These are phyloP conservation scores for Epichloe gansuensis DNA, from an alignment of 2,329 filamentous ascomycete species.

Conservation along the genomic window DNA sequence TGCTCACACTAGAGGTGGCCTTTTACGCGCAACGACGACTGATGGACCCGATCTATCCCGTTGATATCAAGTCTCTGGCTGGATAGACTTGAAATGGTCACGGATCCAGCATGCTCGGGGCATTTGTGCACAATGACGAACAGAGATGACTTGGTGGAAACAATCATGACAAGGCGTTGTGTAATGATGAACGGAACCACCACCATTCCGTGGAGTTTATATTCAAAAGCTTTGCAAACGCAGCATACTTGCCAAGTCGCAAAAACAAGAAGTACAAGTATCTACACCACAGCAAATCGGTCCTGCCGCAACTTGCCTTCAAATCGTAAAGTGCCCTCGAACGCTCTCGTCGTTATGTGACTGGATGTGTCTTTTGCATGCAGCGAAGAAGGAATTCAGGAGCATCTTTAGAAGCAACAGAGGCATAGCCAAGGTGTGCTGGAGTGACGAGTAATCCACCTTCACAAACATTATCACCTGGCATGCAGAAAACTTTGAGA, in stretches of 20 bases:
- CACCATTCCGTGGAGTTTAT: too few relatives aligned
- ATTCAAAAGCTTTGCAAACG: not conserved
- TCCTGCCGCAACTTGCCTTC: too few relatives aligned
- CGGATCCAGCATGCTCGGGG: not conserved
- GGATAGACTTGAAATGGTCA: not conserved
- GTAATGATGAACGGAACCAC: not conserved
- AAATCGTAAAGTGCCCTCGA: too few relatives aligned
- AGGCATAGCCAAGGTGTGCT: conserved; percentile 20
- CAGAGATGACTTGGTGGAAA: too few relatives aligned
- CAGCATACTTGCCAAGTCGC: too few relatives aligned
- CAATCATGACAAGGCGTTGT: not conserved
- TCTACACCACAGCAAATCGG: too few relatives aligned
- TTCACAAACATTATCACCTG: conserved; percentile 22
- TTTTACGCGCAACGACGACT: not conserved
- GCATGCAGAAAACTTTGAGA: conserved; percentile 26
- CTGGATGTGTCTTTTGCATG: too few relatives aligned
- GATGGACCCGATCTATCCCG: not conserved
- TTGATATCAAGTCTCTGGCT: not conserved
- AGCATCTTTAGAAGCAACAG: conserved; percentile 10
- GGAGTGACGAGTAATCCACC: conserved; percentile 24
- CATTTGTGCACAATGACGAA: not conserved
- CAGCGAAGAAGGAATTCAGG: conserved; percentile 12
- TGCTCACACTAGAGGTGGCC: not conserved
- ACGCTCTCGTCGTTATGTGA: too few relatives aligned
- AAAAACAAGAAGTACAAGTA: too few relatives aligned